Evolutionary conservation across 495 filamentous ascomycete genomes (phyloP), one percentile per base, ranked within the genome.

Genomic region (Emericellopsis terricola): DNA sequence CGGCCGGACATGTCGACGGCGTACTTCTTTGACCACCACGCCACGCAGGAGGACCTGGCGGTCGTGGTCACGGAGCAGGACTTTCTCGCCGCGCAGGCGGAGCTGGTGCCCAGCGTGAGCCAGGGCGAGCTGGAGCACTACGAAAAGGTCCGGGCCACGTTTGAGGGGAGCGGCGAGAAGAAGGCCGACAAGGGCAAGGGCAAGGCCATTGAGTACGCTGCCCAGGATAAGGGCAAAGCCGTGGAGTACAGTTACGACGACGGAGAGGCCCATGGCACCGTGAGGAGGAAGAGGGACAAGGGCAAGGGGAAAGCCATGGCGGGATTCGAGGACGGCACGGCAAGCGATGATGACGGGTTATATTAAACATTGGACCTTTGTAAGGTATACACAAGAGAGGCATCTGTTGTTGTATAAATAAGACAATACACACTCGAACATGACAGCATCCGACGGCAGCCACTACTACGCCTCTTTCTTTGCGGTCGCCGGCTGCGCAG

Each of bases 81-180:
- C 52, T 97, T 97, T 51, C 41, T 72, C 6, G 64, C 68, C 27
- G 89, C 89, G 0, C 73, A 82, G 37, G 55, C 56, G 21, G 91
- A 97, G 51, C 66, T 97, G 28, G 73, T 94, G n/a, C 83, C 83
- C 11, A 81, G 74, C 55, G 91, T 97, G 29, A 93, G 85, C 51
- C 76, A 76, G 19, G 84, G 91, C 43, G 89, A 97, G 57, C 62
- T 97, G 2, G 73, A 77, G 38, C 91, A 97, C 48, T 97, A 96
- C 43, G 76, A 91, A 45, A 64, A 65, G 1, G 91, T 97, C 10
- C 64, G 89, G 13, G 71, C 65, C 20, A 64, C 68, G 15, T 97
- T 97, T 47, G 87, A 97, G 55, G 57, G 57, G 13, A 57, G 51
- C 2, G 41, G 57, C 51, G 17, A 59, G 56, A 40, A 58, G 41